Evolutionary conservation across 2,329 filamentous ascomycete species (phyloP).

Genomic region (Paramyrothecium roridum): DNA sequence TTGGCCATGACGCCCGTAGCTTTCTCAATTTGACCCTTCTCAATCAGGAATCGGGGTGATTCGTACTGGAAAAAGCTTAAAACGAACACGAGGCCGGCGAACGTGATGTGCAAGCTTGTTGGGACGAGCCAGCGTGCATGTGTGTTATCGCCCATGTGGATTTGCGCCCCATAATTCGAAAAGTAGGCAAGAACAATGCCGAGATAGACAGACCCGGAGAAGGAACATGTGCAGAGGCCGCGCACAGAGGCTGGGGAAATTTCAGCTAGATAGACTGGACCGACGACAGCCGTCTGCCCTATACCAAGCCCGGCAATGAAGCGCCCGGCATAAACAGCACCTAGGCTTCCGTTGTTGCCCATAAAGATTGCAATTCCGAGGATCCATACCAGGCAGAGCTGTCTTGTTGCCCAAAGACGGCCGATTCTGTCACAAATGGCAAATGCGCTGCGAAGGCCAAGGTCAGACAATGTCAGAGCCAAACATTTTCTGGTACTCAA

Average conservation of each 20-base stretch:
- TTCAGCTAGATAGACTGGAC: constrained; percentile 69
- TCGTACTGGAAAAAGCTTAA: constrained; percentile 68
- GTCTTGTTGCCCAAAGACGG: constrained; percentile 58
- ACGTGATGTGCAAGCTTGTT: constrained; percentile 74
- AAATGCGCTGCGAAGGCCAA: constrained; percentile 44
- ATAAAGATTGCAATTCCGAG: constrained; percentile 58
- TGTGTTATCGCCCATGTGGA: constrained; percentile 44
- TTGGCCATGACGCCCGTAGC: constrained; percentile 52
- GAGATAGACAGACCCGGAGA: constrained; percentile 60
- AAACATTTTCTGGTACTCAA: neutral
- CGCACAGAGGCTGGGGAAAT: constrained; percentile 66
- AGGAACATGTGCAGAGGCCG: constrained; percentile 66
- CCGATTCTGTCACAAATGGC: constrained; percentile 57
- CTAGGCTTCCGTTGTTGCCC: constrained; percentile 47
- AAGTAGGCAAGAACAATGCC: constrained; percentile 80
- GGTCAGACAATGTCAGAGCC: neutral
- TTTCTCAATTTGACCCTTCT: constrained; percentile 56
- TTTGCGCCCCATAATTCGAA: constrained; percentile 59
- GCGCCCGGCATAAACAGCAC: constrained; percentile 60
- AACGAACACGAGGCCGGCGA: constrained; percentile 67
- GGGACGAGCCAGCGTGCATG: constrained; percentile 61
- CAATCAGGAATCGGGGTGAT: constrained; percentile 69
- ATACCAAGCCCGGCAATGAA: constrained; percentile 66
- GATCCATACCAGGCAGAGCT: constrained; percentile 56
- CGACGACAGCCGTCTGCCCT: constrained; percentile 64